These are phyloP conservation scores for Arthrobotrys musiformis DNA, from an alignment of 2,329 filamentous ascomycete genomes.

Conservation along the genomic window DNA sequence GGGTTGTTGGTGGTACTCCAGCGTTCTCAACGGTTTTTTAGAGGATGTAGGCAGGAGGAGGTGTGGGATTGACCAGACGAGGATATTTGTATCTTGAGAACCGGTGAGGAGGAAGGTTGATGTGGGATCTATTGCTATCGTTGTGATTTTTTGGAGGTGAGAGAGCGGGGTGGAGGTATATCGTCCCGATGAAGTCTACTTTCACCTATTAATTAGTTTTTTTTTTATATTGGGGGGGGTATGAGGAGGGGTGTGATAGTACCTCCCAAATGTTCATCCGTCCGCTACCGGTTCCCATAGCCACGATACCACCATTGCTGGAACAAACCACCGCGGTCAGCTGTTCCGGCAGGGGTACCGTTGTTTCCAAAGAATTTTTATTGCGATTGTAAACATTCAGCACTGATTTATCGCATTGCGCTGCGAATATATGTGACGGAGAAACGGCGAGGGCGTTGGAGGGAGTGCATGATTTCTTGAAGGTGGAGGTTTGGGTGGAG, in stretches of 20 bases:
- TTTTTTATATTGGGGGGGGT: too few relatives aligned
- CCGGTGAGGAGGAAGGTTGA: constrained; percentile 79
- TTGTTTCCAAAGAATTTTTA: constrained; percentile 86
- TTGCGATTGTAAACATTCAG: constrained; percentile 89
- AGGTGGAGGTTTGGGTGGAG: constrained; percentile 82
- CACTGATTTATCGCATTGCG: constrained; percentile 89
- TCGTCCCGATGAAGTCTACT: constrained; percentile 77
- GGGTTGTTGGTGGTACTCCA: constrained; percentile 80
- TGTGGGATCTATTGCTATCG: constrained; percentile 75
- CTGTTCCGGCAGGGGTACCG: constrained; percentile 86
- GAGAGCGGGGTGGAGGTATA: constrained; percentile 79
- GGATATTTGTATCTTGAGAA: constrained; percentile 86
- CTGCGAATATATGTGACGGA: constrained; percentile 85
- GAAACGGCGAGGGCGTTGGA: constrained; percentile 82
- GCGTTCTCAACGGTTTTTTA: constrained; percentile 77
- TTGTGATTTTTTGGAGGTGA: constrained; percentile 83
- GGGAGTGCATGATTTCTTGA: constrained; percentile 91
- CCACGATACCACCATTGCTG: constrained; percentile 72
- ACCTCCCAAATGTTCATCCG: constrained; percentile 94
- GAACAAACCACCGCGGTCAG: constrained; percentile 80
- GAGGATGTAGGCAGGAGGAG: constrained; percentile 73
- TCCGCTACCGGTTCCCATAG: constrained; percentile 82
- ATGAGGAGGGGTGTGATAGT: constrained; percentile 52
- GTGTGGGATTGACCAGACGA: constrained; percentile 85
- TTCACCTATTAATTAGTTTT: too few relatives aligned